Percentiles rank a stretch among this genome's conserved stretches.
These are phyloP conservation scores for Hordeum vulgare DNA, from an alignment of 176 grass and related monocot species.

Conservation along the genomic window MorexV3_pseudomolecules_assembly NC_058524.1:539025252-539025751, in stretches of 20 bases:
- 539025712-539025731: background rate
- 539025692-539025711: background rate
- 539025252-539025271: background rate
- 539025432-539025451: slow-evolving; percentile 7
- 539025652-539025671: background rate
- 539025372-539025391: background rate
- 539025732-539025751: no score
- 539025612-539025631: background rate
- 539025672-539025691: background rate
- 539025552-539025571: slow-evolving; percentile 58
- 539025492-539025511: slow-evolving; percentile 93
- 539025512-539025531: slow-evolving; percentile 97
- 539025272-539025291: background rate
- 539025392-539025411: background rate
- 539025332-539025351: background rate
- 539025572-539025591: background rate
- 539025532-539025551: slow-evolving; percentile 98
- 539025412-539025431: background rate
- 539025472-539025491: slow-evolving; percentile 93
- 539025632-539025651: background rate
- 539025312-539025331: slow-evolving; percentile 1
- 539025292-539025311: background rate
- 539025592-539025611: background rate
- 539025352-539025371: background rate
- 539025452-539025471: slow-evolving; percentile 49